phyloP scores from a whole-genome alignment of 495 filamentous ascomycete species.

The Neurospora sp. region DNA sequence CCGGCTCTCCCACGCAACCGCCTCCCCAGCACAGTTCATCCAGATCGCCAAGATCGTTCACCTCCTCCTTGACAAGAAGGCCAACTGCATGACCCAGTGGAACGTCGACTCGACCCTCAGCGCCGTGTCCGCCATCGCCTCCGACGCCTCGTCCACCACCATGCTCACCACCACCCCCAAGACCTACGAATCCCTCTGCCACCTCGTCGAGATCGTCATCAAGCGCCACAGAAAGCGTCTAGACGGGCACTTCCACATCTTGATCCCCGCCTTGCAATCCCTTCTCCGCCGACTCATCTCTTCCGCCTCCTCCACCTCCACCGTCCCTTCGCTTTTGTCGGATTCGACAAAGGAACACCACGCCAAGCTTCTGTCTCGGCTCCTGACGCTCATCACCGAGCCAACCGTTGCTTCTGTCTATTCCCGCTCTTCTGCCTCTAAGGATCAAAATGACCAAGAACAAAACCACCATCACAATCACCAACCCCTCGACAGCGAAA shows the following conservation, averaged over 20 bases:
- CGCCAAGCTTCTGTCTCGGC: constrained; percentile 54
- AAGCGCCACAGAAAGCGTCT: constrained; percentile 38
- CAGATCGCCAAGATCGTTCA: constrained; percentile 45
- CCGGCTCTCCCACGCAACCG: constrained; percentile 1
- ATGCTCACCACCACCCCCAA: constrained; percentile 13
- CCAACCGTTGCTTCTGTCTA: constrained; percentile 62
- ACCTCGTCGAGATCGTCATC: constrained; percentile 53
- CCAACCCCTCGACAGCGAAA: constrained; percentile 54
- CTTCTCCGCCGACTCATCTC: constrained; percentile 57
- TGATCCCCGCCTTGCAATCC: constrained; percentile 51
- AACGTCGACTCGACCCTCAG: constrained; percentile 58
- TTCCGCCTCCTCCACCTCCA: constrained; percentile 25
- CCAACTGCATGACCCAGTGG: constrained; percentile 51
- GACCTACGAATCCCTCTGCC: constrained; percentile 44
- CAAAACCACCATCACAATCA: constrained; percentile 6
- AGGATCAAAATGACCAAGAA: background rate
- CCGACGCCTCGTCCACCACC: constrained; percentile 14
- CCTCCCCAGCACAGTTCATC: constrained; percentile 35
- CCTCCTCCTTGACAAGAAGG: constrained; percentile 47
- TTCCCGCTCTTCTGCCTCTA: constrained; percentile 26
- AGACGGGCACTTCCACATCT: constrained; percentile 53
- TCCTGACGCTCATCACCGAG: constrained; percentile 69
- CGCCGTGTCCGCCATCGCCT: constrained; percentile 45
- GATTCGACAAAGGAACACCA: constrained; percentile 32
- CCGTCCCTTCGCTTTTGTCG: background rate